Evolutionary conservation across 2,329 filamentous ascomycete species (phyloP).

Genomic region (Coleophoma crateriformis): DNA sequence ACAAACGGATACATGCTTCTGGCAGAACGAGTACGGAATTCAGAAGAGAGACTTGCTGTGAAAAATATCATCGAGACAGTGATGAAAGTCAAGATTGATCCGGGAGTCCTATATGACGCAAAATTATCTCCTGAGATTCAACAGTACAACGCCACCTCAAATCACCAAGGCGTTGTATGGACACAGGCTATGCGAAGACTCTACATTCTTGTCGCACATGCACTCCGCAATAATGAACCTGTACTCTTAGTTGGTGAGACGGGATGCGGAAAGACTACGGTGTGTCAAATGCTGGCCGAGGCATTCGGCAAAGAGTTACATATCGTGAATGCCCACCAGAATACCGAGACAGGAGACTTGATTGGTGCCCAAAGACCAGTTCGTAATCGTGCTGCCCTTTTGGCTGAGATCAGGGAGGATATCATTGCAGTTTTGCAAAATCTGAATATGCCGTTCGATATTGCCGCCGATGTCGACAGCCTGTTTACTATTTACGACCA

Average conservation of each 20-base stretch:
- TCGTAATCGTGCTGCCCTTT: slow-evolving; percentile 72
- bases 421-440: slow-evolving; percentile 41
- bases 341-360: slow-evolving; percentile 93
- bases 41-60: slow-evolving; percentile 78
- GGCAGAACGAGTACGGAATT: slow-evolving; percentile 88
- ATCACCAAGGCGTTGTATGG: slow-evolving; percentile 74
- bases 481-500: slow-evolving; percentile 39
- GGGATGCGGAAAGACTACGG: slow-evolving; percentile 94
- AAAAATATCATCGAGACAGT: slow-evolving; percentile 84
- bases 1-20: slow-evolving; percentile 94
- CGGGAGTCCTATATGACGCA: slow-evolving; percentile 66
- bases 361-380: slow-evolving; percentile 93
- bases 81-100: slow-evolving; percentile 80
- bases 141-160: slow-evolving; percentile 38
- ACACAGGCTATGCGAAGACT: slow-evolving; percentile 90
- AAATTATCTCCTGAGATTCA: slow-evolving; percentile 49
- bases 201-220: slow-evolving; percentile 82
- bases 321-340: slow-evolving; percentile 96
- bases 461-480: slow-evolving; percentile 54
- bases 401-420: slow-evolving; percentile 59
- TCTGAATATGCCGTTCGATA: slow-evolving; percentile 40
- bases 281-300: slow-evolving; percentile 87
- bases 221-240: slow-evolving; percentile 85
- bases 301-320: slow-evolving; percentile 70
- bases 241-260: slow-evolving; percentile 94